Evolutionary conservation across 2,329 filamentous ascomycete genomes (phyloP).

Genomic region (Alternaria alternata): DNA sequence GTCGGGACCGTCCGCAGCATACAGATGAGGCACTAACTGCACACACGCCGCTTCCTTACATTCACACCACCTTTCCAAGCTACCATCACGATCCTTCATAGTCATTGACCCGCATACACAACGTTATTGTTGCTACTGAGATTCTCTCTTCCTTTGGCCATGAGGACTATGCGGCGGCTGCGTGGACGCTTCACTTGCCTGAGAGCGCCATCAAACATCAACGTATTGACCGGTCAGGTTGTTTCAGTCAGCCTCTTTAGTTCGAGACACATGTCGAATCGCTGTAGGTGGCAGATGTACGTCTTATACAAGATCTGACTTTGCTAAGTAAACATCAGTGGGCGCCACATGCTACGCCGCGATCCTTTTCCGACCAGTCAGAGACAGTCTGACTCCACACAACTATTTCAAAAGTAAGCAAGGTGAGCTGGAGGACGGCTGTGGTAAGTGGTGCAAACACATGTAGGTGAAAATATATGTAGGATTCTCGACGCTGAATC

Average conservation of each 20-base stretch:
- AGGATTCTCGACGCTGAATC: not conserved
- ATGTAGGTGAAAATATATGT: not conserved
- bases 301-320: not conserved
- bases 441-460: not conserved
- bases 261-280: too few species aligned
- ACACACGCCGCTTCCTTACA: not conserved
- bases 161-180: not conserved
- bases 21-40: not conserved
- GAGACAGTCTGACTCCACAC: not conserved
- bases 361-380: not conserved
- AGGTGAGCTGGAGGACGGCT: not conserved
- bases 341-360: not conserved
- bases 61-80: not conserved
- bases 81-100: not conserved
- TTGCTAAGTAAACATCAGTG: not conserved
- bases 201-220: too few species aligned
- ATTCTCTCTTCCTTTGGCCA: not conserved
- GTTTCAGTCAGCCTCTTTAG: too few species aligned
- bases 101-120: not conserved
- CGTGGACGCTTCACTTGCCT: not conserved
- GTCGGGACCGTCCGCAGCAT: not conserved
- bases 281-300: not conserved
- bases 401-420: not conserved
- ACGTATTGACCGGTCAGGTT: too few species aligned
- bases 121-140: not conserved